phyloP scores from a whole-genome alignment of 106 monocot species.

The Triglochin maritima region DNA sequence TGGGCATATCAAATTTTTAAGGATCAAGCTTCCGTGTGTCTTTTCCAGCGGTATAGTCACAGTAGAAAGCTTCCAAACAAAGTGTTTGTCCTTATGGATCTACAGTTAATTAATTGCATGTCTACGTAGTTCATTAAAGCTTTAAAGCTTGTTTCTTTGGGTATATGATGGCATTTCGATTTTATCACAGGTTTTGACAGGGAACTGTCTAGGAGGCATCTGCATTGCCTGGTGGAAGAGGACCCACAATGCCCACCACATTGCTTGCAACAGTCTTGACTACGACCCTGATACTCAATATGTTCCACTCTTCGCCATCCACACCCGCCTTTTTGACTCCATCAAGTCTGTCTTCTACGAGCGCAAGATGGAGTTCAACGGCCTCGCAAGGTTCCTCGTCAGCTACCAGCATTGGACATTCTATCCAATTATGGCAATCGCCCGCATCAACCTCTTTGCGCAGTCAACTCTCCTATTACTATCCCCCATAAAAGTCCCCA shows the following conservation, averaged over 20 bases:
- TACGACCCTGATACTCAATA: constrained; percentile 67
- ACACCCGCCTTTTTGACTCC: constrained; percentile 40
- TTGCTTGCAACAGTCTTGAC: constrained; percentile 68
- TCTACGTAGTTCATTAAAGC: too few species aligned
- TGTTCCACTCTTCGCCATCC: constrained; percentile 58
- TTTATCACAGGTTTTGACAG: constrained; percentile 5
- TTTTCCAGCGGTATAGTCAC: too few species aligned
- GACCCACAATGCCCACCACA: constrained; percentile 70
- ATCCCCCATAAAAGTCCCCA: constrained; percentile 24
- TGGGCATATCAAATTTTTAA: too few species aligned
- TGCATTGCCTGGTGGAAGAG: constrained; percentile 73
- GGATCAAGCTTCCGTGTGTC: too few species aligned
- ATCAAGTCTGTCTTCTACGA: constrained; percentile 42
- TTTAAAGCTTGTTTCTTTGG: too few species aligned
- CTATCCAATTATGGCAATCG: constrained; percentile 62
- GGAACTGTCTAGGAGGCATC: constrained; percentile 46
- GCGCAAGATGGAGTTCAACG: constrained; percentile 40
- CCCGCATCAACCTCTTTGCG: constrained; percentile 46
- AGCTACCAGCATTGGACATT: constrained; percentile 78
- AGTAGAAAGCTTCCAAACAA: too few species aligned
- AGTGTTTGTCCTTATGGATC: too few species aligned
- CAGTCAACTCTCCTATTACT: constrained; percentile 38
- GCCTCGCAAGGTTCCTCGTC: constrained; percentile 30
- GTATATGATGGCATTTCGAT: not conserved
- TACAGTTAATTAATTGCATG: too few species aligned